Base-by-base conservation (phyloP, 306 rosid genomes). In the Castanospermum australe region DNA sequence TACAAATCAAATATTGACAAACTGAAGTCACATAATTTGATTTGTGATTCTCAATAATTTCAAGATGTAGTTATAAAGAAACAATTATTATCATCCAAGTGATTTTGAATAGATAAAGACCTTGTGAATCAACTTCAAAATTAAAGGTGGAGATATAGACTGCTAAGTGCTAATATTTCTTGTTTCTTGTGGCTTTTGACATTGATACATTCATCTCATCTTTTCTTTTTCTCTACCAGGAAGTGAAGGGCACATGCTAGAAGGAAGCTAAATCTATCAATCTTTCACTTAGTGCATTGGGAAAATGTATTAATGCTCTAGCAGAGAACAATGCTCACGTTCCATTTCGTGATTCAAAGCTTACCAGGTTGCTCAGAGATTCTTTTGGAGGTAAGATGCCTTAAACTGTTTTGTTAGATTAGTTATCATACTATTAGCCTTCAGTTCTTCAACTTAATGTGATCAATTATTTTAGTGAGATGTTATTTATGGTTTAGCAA, bases 251-350 rank as follows among this genome's bases (percentile, higher is more conserved):
- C 94, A 86, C 74, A 86, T 84, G 94, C 87, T 93, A 72, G 97
- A 95, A 95, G 92, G 99, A 95, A 90, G 99, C 98, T 9, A 93
- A 95, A 86, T 93, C 92, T 77, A 95, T 95, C 83, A 95, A 95
- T 75, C 93, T 95, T 63, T 95, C 98, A 36, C 98, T 95, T 77
- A 95, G 94, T 85, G 92, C 98, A 70, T 80, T 95, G 60, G 99
- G 99, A 64, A 95, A 93, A 88, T 93, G 99, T 83, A 95, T 93
- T 32, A 91, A 95, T 93, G 94, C 97, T 74, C 87, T 95, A 21
- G 99, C 99, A 72, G 99, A 95, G 89, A 95, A 91, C 74, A 89
- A 73, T 89, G 48, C 96, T 76, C 99, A 95, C 84, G 90, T 95
- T 80, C 99, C 99, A 76, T 78, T 95, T 85, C 98, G 99, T 20